Percentiles rank a stretch among this genome's conserved stretches.
Conservation (phyloP, 2,329 filamentous ascomycete species). For the Coniochaeta ligniaria region DNA sequence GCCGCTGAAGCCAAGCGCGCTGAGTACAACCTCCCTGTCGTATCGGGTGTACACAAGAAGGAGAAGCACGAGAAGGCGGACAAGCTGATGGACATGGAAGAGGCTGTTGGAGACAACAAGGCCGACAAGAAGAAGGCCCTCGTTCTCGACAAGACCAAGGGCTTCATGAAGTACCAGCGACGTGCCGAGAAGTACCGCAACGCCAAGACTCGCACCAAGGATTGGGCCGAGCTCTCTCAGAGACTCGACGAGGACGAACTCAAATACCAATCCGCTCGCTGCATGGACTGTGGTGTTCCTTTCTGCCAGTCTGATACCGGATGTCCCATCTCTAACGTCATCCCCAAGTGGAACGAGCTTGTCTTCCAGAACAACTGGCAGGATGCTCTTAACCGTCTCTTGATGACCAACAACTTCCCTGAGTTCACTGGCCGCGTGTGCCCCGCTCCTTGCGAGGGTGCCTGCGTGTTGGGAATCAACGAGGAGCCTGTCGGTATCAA, state of each 20-base stretch:
- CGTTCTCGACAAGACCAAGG: constrained; percentile 93
- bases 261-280: constrained; percentile 92
- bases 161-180: constrained; percentile 96
- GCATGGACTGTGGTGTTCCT: constrained; percentile 98
- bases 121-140: constrained; percentile 87
- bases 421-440: constrained; percentile 97
- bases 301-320: constrained; percentile 97
- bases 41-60: constrained; percentile 61
- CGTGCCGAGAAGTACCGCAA: constrained; percentile 89
- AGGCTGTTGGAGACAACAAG: constrained; percentile 76
- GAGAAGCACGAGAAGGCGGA: constrained; percentile 62
- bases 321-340: constrained; percentile 95
- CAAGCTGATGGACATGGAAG: constrained; percentile 77
- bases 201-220: constrained; percentile 75
- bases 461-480: constrained; percentile 93
- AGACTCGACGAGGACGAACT: constrained; percentile 89
- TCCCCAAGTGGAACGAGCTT: constrained; percentile 92
- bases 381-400: constrained; percentile 81
- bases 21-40: constrained; percentile 71
- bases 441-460: constrained; percentile 92
- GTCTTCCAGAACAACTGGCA: constrained; percentile 74
- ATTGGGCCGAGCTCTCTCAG: constrained; percentile 86
- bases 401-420: constrained; percentile 98
- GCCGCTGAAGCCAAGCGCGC: constrained; percentile 77
- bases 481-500: constrained; percentile 97